These are phyloP conservation scores for Cydonia oblonga DNA, from an alignment of 331 rosid genomes.

Conservation along the genomic window DNA sequence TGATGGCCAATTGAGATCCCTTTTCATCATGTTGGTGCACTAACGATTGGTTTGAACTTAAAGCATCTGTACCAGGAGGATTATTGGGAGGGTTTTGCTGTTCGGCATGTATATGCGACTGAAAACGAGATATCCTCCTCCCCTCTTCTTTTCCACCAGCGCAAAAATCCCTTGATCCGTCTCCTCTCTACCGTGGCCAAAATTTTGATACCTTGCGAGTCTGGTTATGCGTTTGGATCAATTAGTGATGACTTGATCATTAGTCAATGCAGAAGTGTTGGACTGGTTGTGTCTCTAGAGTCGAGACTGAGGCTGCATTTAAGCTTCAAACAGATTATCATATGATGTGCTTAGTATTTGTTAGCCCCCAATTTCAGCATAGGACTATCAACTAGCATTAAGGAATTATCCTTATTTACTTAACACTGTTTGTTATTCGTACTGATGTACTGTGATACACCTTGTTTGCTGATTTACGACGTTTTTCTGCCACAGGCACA, in stretches of 20 bases:
- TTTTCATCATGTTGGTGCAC: background rate
- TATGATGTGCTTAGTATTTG: background rate
- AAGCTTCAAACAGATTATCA: too few relatives aligned
- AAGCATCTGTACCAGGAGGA: background rate
- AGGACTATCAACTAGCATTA: background rate
- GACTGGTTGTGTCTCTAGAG: too few relatives aligned
- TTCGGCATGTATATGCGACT: background rate
- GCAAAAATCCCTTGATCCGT: background rate
- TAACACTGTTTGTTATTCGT: background rate
- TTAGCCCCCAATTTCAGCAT: too few relatives aligned
- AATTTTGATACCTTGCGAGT: too few relatives aligned
- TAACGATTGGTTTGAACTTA: background rate
- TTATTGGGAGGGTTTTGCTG: background rate
- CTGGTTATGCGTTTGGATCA: background rate
- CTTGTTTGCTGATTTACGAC: background rate
- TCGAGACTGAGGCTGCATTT: too few relatives aligned
- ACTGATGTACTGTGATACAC: background rate
- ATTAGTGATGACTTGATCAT: background rate
- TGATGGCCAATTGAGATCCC: background rate
- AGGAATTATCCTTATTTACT: background rate
- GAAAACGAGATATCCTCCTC: background rate
- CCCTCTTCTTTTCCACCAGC: background rate
- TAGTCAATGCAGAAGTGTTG: too few relatives aligned
- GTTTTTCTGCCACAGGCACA: conserved; percentile 42
- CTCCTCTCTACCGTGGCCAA: background rate